These are phyloP conservation scores for Pinus taeda DNA, from an alignment of 75 land plant species.

Conservation along the genomic window DNA sequence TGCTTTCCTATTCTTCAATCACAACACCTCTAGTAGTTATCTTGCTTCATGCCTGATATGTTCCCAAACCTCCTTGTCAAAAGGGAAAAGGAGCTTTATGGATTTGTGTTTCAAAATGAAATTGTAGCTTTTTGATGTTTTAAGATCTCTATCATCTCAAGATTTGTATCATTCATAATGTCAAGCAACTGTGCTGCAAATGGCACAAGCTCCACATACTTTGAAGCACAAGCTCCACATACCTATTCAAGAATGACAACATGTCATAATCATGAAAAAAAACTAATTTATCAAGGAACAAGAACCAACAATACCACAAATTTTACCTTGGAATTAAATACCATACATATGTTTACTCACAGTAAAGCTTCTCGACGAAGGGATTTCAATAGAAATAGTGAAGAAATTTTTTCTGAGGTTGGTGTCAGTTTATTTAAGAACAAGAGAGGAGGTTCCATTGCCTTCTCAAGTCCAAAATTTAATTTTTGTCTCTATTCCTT, in stretches of 20 bases:
- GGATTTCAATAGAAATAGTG: no score
- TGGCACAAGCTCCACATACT: conserved; percentile 49
- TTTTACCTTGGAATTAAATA: conserved; percentile 48
- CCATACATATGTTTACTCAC: no score
- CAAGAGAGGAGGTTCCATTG: no score
- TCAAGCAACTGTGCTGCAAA: conserved; percentile 89
- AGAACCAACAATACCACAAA: conserved; percentile 70
- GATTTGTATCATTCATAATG: conserved; percentile 78
- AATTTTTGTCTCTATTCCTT: no score
- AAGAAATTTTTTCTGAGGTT: no score
- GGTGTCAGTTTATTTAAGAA: no score
- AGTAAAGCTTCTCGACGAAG: no score
- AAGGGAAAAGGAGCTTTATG: conserved; percentile 84
- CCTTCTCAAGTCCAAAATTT: no score
- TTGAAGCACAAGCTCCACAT: conserved; percentile 46
- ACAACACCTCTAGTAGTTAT: conserved; percentile 76
- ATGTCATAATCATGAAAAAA: conserved; percentile 88
- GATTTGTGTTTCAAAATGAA: conserved; percentile 81
- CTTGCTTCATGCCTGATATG: conserved; percentile 90
- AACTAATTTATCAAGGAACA: conserved; percentile 65
- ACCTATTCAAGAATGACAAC: conserved; percentile 93
- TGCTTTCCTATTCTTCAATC: conserved; percentile 80
- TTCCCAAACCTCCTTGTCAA: conserved; percentile 75
- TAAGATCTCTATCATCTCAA: conserved; percentile 70
- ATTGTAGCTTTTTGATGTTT: conserved; percentile 65